phyloP scores from a whole-genome alignment of 2,329 filamentous ascomycete species.

The Cladosporium sp. region DNA sequence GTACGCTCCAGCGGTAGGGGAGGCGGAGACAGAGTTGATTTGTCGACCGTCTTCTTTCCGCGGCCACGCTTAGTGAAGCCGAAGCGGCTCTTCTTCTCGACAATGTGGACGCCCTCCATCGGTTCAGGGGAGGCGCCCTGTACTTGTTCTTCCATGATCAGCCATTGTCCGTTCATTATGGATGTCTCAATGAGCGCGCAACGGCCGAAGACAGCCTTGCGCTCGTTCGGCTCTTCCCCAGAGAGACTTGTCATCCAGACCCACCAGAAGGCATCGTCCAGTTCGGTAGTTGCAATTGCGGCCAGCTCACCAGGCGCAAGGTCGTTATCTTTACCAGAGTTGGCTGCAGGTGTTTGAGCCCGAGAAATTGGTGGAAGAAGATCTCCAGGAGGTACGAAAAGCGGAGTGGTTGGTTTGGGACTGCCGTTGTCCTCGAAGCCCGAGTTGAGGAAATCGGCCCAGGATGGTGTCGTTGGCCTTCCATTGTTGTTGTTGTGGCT shows the following conservation, averaged over 20 bases:
- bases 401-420: slow-evolving; percentile 50
- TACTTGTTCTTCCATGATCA: slow-evolving; percentile 94
- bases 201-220: slow-evolving; percentile 91
- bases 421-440: slow-evolving; percentile 80
- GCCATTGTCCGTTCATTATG: slow-evolving; percentile 80
- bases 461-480: slow-evolving; percentile 91
- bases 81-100: slow-evolving; percentile 84
- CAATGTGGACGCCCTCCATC: slow-evolving; percentile 83
- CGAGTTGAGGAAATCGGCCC: slow-evolving; percentile 95
- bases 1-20: slow-evolving; percentile 45
- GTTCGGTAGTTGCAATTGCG: slow-evolving; percentile 79
- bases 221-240: slow-evolving; percentile 78
- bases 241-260: slow-evolving; percentile 98
- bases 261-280: slow-evolving; percentile 99
- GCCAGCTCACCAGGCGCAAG: slow-evolving; percentile 92
- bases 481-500: slow-evolving; percentile 62
- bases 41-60: slow-evolving; percentile 71
- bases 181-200: slow-evolving; percentile 90
- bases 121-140: slow-evolving; percentile 88
- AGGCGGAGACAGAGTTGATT: slow-evolving; percentile 53
- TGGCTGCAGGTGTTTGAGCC: slow-evolving; percentile 62
- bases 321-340: slow-evolving; percentile 59
- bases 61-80: slow-evolving; percentile 75
- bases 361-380: slow-evolving; percentile 81
- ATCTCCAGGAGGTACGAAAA: slow-evolving; percentile 89